These are phyloP conservation scores for Lipomyces sp. DNA, from an alignment of 805 yeast genomes.

Conservation along the genomic window DNA sequence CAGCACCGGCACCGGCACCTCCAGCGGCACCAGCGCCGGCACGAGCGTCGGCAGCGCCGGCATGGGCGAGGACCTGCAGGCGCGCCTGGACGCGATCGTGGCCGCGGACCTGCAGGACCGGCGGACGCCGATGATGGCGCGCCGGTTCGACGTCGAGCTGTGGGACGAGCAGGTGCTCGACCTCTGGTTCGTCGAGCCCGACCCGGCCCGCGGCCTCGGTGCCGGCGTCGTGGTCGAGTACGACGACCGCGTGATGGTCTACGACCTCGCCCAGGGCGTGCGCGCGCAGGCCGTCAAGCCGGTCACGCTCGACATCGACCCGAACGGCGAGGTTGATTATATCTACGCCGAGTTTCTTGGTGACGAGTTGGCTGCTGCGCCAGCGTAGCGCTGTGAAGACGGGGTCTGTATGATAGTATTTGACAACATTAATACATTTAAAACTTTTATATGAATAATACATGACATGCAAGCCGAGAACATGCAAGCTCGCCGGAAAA, in stretches of 20 bases:
- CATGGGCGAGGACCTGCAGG: neutral
- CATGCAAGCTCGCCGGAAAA: no score
- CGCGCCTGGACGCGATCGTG: slow-evolving; percentile 7
- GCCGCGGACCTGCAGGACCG: slow-evolving; percentile 9
- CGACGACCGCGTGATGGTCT: slow-evolving; percentile 2
- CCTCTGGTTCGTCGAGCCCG: slow-evolving; percentile 6
- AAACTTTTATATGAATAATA: no score
- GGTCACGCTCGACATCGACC: neutral
- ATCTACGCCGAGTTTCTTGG: no score
- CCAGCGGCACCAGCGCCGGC: no score
- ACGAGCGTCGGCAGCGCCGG: no score
- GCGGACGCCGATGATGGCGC: slow-evolving; percentile 5
- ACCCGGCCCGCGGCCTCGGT: no score
- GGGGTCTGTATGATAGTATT: no score
- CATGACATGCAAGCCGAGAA: no score
- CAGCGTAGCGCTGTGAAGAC: no score
- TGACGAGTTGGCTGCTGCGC: no score
- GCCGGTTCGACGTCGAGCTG: slow-evolving; percentile 6
- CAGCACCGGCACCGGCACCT: no score
- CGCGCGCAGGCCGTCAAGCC: neutral
- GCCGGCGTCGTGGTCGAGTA: slow-evolving; percentile 22
- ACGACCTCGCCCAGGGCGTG: slow-evolving; percentile 1
- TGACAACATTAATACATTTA: no score
- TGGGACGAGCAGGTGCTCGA: slow-evolving; percentile 1
- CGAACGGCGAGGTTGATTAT: neutral